phyloP scores from a whole-genome alignment of 495 filamentous ascomycete genomes.

The Podospora australis region DNA sequence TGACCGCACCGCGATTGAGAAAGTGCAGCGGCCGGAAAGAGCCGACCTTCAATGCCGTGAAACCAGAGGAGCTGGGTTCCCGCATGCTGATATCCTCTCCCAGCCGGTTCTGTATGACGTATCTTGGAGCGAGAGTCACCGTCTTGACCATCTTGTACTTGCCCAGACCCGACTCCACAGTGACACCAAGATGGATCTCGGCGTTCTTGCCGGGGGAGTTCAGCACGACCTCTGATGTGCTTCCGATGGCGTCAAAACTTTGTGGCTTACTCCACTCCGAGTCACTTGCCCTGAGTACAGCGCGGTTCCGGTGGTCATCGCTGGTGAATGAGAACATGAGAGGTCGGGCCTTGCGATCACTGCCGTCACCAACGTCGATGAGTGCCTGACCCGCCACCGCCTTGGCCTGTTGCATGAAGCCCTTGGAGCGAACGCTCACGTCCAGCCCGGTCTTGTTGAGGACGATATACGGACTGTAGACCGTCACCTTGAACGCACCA shows the following conservation, averaged over 20 bases:
- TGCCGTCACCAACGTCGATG: constrained; percentile 27
- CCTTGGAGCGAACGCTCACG: constrained; percentile 84
- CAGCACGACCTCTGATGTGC: constrained; percentile 76
- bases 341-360: constrained; percentile 62
- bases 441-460: constrained; percentile 91
- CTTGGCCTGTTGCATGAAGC: constrained; percentile 72
- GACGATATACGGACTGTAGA: constrained; percentile 89
- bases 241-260: constrained; percentile 97
- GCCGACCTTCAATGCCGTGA: constrained; percentile 67
- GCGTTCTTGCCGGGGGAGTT: constrained; percentile 61
- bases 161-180: constrained; percentile 82
- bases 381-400: constrained; percentile 69
- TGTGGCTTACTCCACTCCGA: constrained; percentile 95
- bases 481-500: constrained; percentile 89
- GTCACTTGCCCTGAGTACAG: constrained; percentile 75
- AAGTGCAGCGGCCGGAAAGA: constrained; percentile 80
- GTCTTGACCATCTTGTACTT: constrained; percentile 97
- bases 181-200: constrained; percentile 86
- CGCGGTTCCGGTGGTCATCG: constrained; percentile 85
- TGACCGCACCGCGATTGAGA: constrained; percentile 66
- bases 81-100: constrained; percentile 81
- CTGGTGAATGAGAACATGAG: constrained; percentile 92
- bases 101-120: constrained; percentile 89
- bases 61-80: constrained; percentile 78
- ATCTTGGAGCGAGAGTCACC: constrained; percentile 86